phyloP scores from a whole-genome alignment of 306 rosid species.

The Begonia peltatifolia region DNA sequence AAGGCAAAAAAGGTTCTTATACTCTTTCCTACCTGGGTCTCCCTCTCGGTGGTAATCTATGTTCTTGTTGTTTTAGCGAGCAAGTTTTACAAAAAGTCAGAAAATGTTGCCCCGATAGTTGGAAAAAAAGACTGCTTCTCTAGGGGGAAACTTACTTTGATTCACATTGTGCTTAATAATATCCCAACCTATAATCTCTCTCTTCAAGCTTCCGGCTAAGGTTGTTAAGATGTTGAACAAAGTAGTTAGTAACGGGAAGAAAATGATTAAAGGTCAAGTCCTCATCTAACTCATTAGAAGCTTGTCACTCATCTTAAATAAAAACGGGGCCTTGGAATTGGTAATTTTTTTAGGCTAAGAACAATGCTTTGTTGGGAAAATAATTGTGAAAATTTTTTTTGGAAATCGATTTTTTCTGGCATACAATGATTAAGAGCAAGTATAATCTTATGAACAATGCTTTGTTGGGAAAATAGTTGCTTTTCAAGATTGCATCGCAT shows the following conservation, averaged over 20 bases:
- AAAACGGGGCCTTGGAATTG: background rate
- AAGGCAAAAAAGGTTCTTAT: too few relatives aligned
- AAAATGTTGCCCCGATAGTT: too few relatives aligned
- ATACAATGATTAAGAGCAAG: too few relatives aligned
- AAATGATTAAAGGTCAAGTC: background rate
- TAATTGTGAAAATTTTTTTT: background rate
- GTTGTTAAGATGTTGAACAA: background rate
- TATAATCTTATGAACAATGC: too few relatives aligned
- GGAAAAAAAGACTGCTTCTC: too few relatives aligned
- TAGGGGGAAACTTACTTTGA: background rate
- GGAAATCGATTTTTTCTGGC: too few relatives aligned
- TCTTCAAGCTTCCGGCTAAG: background rate
- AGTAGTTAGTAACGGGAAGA: background rate
- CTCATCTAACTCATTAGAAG: background rate
- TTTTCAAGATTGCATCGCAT: too few relatives aligned
- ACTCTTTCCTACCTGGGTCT: too few relatives aligned
- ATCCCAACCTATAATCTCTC: background rate
- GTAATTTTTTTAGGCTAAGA: background rate
- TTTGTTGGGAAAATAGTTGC: too few relatives aligned
- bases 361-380: background rate
- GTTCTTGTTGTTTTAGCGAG: too few relatives aligned
- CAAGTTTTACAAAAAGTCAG: too few relatives aligned
- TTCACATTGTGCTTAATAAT: background rate
- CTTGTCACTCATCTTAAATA: background rate
- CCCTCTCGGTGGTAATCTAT: too few relatives aligned